A percentile compares a stretch with the other conserved stretches of the same genome.
Evolutionary conservation across 176 grass and related monocot species (phyloP).

Genomic region (Bolboschoenus planiculmis): DNA sequence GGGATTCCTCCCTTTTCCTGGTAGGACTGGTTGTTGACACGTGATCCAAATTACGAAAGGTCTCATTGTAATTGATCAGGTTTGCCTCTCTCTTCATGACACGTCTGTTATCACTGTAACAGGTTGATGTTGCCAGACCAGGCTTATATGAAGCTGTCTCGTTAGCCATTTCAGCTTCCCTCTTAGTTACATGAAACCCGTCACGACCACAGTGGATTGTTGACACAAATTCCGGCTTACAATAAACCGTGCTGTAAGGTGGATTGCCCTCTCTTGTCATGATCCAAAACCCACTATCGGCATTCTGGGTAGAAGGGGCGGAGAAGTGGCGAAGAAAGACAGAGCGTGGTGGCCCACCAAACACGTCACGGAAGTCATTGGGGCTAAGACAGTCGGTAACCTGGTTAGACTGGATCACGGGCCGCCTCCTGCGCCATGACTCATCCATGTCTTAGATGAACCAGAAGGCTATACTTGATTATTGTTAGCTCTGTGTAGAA

Average conservation of each 20-base stretch:
- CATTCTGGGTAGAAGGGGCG: neutral
- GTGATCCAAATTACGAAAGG: neutral
- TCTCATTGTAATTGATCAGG: neutral
- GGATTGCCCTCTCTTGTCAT: constrained; percentile 8
- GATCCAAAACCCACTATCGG: neutral
- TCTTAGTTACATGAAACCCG: neutral
- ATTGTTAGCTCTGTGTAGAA: neutral
- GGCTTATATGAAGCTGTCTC: neutral
- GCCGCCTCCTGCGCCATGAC: constrained; percentile 66
- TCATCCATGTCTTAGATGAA: constrained; percentile 44
- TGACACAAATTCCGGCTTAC: neutral
- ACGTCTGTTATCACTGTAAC: neutral
- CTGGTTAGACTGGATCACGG: constrained; percentile 39
- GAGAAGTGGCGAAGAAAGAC: constrained; percentile 74
- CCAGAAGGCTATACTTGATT: neutral
- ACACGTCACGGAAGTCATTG: constrained; percentile 79
- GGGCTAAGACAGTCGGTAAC: constrained; percentile 23
- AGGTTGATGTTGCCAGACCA: neutral
- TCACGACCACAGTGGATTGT: neutral
- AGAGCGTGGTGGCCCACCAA: constrained; percentile 72
- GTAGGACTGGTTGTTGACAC: neutral
- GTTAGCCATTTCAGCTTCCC: neutral
- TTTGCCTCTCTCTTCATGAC: neutral
- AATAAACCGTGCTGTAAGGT: neutral
- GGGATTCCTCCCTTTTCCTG: neutral